phyloP scores from a whole-genome alignment of 495 filamentous ascomycete genomes.

The Penicillium paradoxum region DNA sequence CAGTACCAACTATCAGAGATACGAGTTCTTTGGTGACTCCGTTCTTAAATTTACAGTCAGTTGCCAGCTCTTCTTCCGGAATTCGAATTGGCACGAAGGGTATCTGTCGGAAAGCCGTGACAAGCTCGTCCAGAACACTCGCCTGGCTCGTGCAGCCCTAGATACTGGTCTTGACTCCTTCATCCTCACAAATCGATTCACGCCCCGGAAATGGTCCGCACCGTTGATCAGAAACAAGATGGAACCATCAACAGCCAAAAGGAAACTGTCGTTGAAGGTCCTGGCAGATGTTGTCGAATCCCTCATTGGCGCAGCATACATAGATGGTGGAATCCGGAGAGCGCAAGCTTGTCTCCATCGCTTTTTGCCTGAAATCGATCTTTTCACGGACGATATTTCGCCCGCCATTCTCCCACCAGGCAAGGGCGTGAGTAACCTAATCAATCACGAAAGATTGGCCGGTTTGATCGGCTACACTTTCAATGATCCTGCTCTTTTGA shows the following conservation, averaged over 20 bases:
- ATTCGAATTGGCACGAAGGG: constrained; percentile 72
- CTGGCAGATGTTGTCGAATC: constrained; percentile 89
- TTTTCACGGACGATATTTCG: constrained; percentile 9
- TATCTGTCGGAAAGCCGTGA: constrained; percentile 67
- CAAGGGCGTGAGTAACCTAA: constrained; percentile 4
- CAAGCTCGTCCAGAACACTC: constrained; percentile 65
- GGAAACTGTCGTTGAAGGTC: constrained; percentile 65
- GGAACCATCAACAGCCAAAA: constrained; percentile 11
- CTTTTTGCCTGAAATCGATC: constrained; percentile 58
- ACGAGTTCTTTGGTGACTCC: constrained; percentile 86
- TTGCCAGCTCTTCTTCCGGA: constrained; percentile 59
- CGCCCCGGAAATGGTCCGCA: constrained; percentile 65
- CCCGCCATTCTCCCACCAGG: background rate
- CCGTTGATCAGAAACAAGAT: constrained; percentile 49
- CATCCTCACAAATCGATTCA: constrained; percentile 67
- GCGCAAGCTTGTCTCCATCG: constrained; percentile 59
- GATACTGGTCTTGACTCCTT: constrained; percentile 62
- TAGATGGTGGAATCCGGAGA: constrained; percentile 59
- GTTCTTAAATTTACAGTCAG: constrained; percentile 76
- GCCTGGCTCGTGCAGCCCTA: constrained; percentile 60
- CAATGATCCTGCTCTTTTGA: constrained; percentile 60
- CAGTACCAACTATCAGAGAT: constrained; percentile 68
- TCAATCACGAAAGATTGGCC: constrained; percentile 14
- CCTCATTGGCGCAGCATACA: constrained; percentile 71
- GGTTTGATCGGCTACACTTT: constrained; percentile 55